A percentile compares a stretch with the other conserved stretches of the same genome.
Evolutionary conservation across 495 filamentous ascomycete species (phyloP).

Genomic region (Wilcoxina mikolae): DNA sequence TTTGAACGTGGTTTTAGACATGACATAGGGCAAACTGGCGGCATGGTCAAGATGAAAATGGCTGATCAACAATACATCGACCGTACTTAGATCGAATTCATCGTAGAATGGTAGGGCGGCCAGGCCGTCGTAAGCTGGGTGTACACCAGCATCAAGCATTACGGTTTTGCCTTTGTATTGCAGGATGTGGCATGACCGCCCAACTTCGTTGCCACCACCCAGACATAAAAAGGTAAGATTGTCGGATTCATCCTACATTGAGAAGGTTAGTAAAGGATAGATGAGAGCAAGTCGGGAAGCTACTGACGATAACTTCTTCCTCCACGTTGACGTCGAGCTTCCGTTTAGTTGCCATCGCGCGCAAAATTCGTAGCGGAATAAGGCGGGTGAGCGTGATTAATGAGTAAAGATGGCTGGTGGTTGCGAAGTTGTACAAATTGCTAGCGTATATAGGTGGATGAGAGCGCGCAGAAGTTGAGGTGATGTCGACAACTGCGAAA

Average conservation of each 20-base stretch:
- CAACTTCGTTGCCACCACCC: constrained; percentile 93
- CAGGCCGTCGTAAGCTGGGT: constrained; percentile 92
- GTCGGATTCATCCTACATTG: constrained; percentile 40
- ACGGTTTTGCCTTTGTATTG: constrained; percentile 99
- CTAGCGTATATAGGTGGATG: no score
- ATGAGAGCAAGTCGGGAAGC: background rate
- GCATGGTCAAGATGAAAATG: constrained; percentile 99
- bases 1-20: constrained; percentile 94
- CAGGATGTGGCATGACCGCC: constrained; percentile 90
- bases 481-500: no score
- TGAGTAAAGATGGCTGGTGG: no score
- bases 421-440: no score
- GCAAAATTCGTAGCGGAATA: no score
- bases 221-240: constrained; percentile 86
- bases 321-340: constrained; percentile 31
- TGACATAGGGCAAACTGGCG: constrained; percentile 85
- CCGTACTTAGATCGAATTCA: constrained; percentile 92
- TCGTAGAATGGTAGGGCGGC: constrained; percentile 93
- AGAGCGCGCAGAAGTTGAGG: no score
- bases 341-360: constrained; percentile 36
- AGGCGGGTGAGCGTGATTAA: no score
- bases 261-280: background rate
- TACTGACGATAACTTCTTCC: constrained; percentile 26
- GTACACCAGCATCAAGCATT: constrained; percentile 96
- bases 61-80: constrained; percentile 92